A percentile compares a stretch with the other conserved stretches of the same genome.
These are phyloP conservation scores for Umbellularia californica DNA, from an alignment of 164 flowering plant genomes.

Conservation along the genomic window DNA sequence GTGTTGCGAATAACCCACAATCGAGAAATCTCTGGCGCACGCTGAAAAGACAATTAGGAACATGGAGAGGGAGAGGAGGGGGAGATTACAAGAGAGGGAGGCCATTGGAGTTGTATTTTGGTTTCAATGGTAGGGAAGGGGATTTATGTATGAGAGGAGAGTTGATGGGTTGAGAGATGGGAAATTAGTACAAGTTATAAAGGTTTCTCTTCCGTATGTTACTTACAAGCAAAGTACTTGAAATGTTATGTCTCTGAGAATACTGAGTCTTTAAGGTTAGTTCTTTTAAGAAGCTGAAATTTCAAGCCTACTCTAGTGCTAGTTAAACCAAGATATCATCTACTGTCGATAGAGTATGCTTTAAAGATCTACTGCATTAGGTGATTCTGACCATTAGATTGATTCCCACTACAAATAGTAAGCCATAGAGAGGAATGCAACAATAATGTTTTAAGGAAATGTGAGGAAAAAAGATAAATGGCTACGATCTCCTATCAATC, in stretches of 20 bases:
- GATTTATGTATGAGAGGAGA: neutral
- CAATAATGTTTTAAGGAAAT: no score
- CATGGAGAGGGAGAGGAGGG: conserved; percentile 14
- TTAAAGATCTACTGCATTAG: no score
- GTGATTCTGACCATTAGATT: no score
- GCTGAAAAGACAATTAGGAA: conserved; percentile 16
- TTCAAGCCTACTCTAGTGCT: conserved; percentile 25
- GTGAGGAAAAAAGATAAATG: no score
- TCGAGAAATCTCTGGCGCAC: conserved; percentile 46
- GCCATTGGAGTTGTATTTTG: conserved; percentile 22
- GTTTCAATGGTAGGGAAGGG: neutral
- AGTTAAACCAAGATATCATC: no score
- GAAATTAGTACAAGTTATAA: conserved; percentile 16
- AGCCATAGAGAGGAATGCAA: no score
- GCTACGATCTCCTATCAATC: no score
- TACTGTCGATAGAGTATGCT: no score
- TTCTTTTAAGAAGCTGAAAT: conserved; percentile 31
- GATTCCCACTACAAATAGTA: no score
- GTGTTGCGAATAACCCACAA: conserved; percentile 60
- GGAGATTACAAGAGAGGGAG: conserved; percentile 18
- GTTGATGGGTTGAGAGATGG: conserved; percentile 7
- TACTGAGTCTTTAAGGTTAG: conserved; percentile 48
- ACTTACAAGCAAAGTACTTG: conserved; percentile 41
- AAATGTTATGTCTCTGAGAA: conserved; percentile 5
- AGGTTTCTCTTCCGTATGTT: conserved; percentile 16